These are phyloP conservation scores for Acorus calamus DNA, from an alignment of 106 monocot species.

Conservation along the genomic window DNA sequence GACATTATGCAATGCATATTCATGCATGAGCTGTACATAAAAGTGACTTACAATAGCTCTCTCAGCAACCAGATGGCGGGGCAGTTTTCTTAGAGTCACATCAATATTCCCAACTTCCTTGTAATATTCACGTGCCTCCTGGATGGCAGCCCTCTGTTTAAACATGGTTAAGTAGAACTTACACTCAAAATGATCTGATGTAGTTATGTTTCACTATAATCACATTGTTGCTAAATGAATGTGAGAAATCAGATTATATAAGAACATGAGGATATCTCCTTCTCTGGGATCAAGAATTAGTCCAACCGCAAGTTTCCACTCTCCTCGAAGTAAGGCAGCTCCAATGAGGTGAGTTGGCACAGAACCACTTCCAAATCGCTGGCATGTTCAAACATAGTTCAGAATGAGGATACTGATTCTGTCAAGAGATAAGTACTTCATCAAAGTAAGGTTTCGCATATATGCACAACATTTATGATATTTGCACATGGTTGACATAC, in stretches of 20 bases:
- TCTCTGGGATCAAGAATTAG: constrained; percentile 97
- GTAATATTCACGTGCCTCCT: constrained; percentile 51
- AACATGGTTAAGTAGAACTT: constrained; percentile 24
- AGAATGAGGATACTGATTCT: background rate
- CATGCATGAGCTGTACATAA: too few species aligned
- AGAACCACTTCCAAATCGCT: constrained; percentile 99
- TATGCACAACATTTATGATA: too few species aligned
- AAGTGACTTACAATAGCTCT: constrained; percentile 71
- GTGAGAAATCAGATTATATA: too few species aligned
- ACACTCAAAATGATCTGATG: too few species aligned
- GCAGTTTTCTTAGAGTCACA: constrained; percentile 46
- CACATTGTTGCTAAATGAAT: too few species aligned
- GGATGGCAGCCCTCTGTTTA: constrained; percentile 58
- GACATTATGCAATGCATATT: too few species aligned
- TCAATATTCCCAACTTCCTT: constrained; percentile 76
- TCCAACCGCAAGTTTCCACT: constrained; percentile 68
- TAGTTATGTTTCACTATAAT: too few species aligned
- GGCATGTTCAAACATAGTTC: constrained; percentile 10
- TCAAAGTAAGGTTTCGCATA: too few species aligned
- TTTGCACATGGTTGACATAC: too few species aligned
- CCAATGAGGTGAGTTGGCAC: constrained; percentile 93
- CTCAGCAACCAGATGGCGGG: constrained; percentile 83
- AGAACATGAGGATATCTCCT: constrained; percentile 82
- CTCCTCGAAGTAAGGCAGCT: constrained; percentile 81
- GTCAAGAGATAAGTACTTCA: too few species aligned